phyloP scores from a whole-genome alignment of 768 basidiomycete species.

The Leccinum aurantiacum region DNA sequence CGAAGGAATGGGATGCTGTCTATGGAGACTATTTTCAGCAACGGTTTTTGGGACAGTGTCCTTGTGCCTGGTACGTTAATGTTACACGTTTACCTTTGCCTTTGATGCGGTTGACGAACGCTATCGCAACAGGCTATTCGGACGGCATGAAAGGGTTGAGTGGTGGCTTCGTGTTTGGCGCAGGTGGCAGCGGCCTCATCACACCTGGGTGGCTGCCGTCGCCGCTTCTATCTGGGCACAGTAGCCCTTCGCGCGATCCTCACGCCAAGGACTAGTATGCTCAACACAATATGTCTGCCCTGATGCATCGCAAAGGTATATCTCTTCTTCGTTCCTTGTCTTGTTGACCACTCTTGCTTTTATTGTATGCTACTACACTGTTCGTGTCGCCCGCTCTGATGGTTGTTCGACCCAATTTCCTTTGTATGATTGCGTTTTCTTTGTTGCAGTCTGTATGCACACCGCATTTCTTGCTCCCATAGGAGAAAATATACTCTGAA shows the following conservation, averaged over 20 bases:
- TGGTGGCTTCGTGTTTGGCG: constrained; percentile 84
- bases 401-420: constrained; percentile 1
- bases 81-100: neutral
- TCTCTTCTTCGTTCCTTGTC: neutral
- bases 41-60: constrained; percentile 85
- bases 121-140: constrained; percentile 56
- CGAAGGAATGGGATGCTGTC: constrained; percentile 52
- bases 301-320: constrained; percentile 28
- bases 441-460: neutral
- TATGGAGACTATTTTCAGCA: constrained; percentile 81
- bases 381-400: constrained; percentile 6
- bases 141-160: constrained; percentile 80
- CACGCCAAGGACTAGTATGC: constrained; percentile 24
- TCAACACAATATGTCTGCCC: constrained; percentile 26
- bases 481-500: too few relatives aligned
- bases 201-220: constrained; percentile 67
- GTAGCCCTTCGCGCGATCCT: constrained; percentile 37
- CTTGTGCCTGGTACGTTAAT: constrained; percentile 72
- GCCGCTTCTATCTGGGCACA: constrained; percentile 57
- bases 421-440: constrained; percentile 17
- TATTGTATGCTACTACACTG: constrained; percentile 2
- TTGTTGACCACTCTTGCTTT: constrained; percentile 3
- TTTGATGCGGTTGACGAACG: constrained; percentile 5
- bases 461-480: too few relatives aligned
- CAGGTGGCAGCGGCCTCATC: constrained; percentile 80